phyloP scores from a whole-genome alignment of 2,329 filamentous ascomycete genomes.

The Claviceps pusilla region DNA sequence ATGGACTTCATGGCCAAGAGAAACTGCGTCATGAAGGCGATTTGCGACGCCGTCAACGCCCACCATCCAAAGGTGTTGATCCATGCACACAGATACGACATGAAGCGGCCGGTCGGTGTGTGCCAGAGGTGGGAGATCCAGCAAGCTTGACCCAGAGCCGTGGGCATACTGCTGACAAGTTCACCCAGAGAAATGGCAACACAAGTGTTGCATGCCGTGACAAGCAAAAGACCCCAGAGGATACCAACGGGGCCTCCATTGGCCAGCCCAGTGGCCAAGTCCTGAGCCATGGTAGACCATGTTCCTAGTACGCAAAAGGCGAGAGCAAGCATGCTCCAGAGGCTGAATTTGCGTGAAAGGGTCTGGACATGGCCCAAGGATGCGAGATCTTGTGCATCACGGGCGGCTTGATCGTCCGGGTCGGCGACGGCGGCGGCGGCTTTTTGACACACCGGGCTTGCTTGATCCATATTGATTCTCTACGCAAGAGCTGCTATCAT shows the following conservation, averaged over 20 bases:
- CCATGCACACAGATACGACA: slow-evolving; percentile 43
- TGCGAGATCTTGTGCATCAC: slow-evolving; percentile 26
- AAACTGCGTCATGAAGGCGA: slow-evolving; percentile 44
- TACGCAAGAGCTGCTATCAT: slow-evolving; percentile 4
- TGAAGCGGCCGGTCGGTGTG: slow-evolving; percentile 30
- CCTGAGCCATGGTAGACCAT: slow-evolving; percentile 42
- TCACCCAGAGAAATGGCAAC: slow-evolving; percentile 41
- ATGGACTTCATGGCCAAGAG: slow-evolving; percentile 41
- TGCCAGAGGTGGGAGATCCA: slow-evolving; percentile 28
- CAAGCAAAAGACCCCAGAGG: slow-evolving; percentile 39
- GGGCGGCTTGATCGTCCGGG: slow-evolving; percentile 6
- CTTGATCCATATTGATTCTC: slow-evolving; percentile 5
- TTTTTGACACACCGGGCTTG: slow-evolving; percentile 2
- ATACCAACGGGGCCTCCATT: slow-evolving; percentile 39
- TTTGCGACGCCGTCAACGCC: slow-evolving; percentile 38
- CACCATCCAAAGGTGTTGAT: slow-evolving; percentile 48
- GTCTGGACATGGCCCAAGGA: slow-evolving; percentile 25
- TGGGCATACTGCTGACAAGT: slow-evolving; percentile 43
- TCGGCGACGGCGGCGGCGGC: not conserved
- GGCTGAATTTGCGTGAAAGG: slow-evolving; percentile 32
- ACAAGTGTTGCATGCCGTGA: slow-evolving; percentile 36
- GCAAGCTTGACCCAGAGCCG: slow-evolving; percentile 43
- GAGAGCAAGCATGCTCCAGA: slow-evolving; percentile 41
- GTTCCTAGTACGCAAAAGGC: slow-evolving; percentile 43
- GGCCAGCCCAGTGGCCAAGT: slow-evolving; percentile 30